Evolutionary conservation across 139 green algal genomes (phyloP).

Genomic region (Nannochloris sp.): DNA sequence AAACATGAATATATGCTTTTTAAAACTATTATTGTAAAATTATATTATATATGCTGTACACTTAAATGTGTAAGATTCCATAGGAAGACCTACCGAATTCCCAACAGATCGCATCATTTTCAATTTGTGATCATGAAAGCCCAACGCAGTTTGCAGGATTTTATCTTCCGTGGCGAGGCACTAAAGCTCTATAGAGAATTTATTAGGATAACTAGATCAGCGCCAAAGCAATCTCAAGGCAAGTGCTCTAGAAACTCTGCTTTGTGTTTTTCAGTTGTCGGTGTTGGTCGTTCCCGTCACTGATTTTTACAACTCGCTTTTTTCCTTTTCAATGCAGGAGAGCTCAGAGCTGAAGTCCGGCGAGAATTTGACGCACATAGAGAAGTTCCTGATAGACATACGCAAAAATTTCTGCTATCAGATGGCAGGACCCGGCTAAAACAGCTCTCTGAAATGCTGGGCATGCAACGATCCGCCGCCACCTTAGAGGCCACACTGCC

Average conservation of each 20-base stretch:
- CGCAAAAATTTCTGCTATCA: conserved; percentile 10
- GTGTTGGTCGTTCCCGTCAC: neutral
- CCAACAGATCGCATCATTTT: no score
- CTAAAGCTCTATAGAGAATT: conserved; percentile 20
- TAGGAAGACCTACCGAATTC: no score
- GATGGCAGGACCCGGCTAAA: conserved; percentile 3
- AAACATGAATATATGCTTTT: no score
- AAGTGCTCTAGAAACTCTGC: no score
- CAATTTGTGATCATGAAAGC: no score
- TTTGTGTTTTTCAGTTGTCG: no score
- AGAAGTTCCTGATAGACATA: neutral
- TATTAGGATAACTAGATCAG: neutral
- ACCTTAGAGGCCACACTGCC: neutral
- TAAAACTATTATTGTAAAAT: no score
- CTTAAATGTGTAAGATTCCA: no score
- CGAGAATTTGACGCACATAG: conserved; percentile 2
- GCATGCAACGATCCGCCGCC: conserved; percentile 3
- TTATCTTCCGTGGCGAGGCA: conserved; percentile 23
- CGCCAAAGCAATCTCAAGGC: neutral
- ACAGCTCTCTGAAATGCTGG: conserved; percentile 15
- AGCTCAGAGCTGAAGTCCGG: neutral
- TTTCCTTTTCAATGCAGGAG: neutral
- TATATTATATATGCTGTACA: no score
- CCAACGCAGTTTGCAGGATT: neutral
- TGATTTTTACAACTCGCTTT: neutral